phyloP scores from a whole-genome alignment of 768 basidiomycete species.

The Boletus vermiculosoides region DNA sequence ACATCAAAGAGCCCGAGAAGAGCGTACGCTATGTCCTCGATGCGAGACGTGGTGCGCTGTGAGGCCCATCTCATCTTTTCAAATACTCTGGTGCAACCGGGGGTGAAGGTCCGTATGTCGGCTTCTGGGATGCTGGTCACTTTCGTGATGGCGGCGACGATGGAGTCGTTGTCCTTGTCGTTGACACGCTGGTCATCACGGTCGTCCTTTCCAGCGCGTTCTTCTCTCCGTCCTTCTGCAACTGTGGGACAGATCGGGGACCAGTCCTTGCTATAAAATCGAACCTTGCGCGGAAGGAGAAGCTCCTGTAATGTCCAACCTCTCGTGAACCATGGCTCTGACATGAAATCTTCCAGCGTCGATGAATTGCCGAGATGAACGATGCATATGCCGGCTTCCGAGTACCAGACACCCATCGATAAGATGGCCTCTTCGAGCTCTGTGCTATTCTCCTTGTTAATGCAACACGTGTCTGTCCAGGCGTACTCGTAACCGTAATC shows the following conservation, averaged over 20 bases:
- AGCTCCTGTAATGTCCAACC: slow-evolving; percentile 27
- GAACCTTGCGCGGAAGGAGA: slow-evolving; percentile 21
- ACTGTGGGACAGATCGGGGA: slow-evolving; percentile 18
- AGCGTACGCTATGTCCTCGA: slow-evolving; percentile 26
- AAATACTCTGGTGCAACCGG: slow-evolving; percentile 14
- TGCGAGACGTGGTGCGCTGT: slow-evolving; percentile 20
- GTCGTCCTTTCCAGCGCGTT: slow-evolving; percentile 1
- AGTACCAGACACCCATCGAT: slow-evolving; percentile 26
- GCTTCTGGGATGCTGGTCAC: slow-evolving; percentile 22
- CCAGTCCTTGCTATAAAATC: slow-evolving; percentile 27
- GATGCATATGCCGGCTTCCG: slow-evolving; percentile 24
- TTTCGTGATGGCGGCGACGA: slow-evolving; percentile 15
- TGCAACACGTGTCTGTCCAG: slow-evolving; percentile 31
- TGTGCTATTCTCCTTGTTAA: slow-evolving; percentile 26
- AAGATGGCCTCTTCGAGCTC: slow-evolving; percentile 30
- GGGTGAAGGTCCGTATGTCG: slow-evolving; percentile 23
- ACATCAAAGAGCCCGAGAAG: slow-evolving; percentile 26
- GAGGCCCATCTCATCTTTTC: slow-evolving; percentile 30
- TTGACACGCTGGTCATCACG: slow-evolving; percentile 21
- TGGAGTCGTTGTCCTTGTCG: slow-evolving; percentile 22
- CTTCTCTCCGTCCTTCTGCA: slow-evolving; percentile 19
- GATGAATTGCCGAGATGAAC: slow-evolving; percentile 23
- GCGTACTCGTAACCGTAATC: slow-evolving; percentile 28
- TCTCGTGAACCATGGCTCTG: slow-evolving; percentile 25
- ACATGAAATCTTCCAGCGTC: slow-evolving; percentile 21